phyloP scores from a whole-genome alignment of 2,329 filamentous ascomycete species.

The Aphanocladium album region DNA sequence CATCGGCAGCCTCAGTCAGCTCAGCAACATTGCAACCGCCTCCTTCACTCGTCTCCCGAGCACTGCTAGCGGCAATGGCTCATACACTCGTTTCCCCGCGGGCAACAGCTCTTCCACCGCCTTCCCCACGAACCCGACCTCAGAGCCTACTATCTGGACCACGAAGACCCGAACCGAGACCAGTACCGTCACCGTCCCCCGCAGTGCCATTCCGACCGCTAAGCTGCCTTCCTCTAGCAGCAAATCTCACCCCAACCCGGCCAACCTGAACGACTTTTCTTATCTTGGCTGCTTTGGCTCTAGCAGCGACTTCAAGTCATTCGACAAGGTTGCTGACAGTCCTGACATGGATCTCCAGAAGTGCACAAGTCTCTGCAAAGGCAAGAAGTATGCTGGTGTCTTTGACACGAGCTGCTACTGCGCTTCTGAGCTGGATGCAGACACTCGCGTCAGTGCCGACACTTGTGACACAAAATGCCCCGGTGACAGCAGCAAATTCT shows the following conservation, averaged over 20 bases:
- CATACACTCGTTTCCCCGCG: background rate
- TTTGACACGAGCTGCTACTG: constrained; percentile 42
- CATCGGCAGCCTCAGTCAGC: background rate
- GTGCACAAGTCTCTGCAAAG: constrained; percentile 35
- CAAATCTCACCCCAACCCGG: constrained; percentile 25
- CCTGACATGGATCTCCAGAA: constrained; percentile 34
- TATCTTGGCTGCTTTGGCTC: constrained; percentile 41
- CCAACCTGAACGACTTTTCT: constrained; percentile 27
- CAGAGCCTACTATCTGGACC: constrained; percentile 11
- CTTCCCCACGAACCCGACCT: constrained; percentile 10
- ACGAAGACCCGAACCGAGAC: constrained; percentile 19
- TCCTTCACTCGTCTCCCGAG: background rate
- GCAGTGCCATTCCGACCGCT: constrained; percentile 6
- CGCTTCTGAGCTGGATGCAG: constrained; percentile 34
- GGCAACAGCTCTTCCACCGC: constrained; percentile 7
- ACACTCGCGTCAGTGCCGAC: constrained; percentile 31
- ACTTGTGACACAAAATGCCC: constrained; percentile 37
- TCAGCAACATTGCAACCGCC: background rate
- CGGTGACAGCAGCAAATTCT: constrained; percentile 31
- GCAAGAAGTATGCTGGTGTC: constrained; percentile 34
- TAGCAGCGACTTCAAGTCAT: constrained; percentile 29
- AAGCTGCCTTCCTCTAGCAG: constrained; percentile 7
- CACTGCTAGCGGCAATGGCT: background rate
- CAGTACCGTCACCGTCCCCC: background rate
- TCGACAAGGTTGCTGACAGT: constrained; percentile 25